Conservation (phyloP, 1,284 basidiomycete genomes). For the Rhizopogon parksii region DNA sequence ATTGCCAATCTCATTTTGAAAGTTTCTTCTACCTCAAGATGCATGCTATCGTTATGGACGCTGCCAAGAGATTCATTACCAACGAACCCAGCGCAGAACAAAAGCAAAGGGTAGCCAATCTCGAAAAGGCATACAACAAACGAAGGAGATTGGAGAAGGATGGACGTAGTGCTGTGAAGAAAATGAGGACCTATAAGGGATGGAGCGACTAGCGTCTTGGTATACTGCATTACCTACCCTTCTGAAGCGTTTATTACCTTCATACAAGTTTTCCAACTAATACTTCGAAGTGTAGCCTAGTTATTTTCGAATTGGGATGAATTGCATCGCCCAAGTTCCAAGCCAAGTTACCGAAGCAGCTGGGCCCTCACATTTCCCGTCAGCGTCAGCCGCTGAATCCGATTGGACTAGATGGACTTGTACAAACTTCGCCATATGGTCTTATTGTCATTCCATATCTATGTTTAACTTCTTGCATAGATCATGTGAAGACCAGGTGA, state of each 20-base stretch:
- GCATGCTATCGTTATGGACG: constrained; percentile 43
- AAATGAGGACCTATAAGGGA: constrained; percentile 25
- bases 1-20: neutral
- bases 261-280: too few species aligned
- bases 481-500: neutral
- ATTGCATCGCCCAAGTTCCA: too few species aligned
- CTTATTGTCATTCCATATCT: neutral
- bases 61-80: constrained; percentile 36
- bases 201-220: constrained; percentile 8
- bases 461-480: neutral
- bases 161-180: constrained; percentile 41
- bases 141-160: constrained; percentile 46
- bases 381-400: neutral
- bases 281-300: too few species aligned
- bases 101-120: constrained; percentile 43
- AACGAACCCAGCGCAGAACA: constrained; percentile 53
- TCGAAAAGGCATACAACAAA: constrained; percentile 40
- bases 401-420: neutral
- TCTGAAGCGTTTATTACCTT: too few species aligned
- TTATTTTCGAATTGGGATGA: too few species aligned
- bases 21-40: constrained; percentile 35
- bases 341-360: too few species aligned
- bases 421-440: neutral
- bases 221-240: neutral
- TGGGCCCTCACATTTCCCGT: too few species aligned